Conservation (phyloP, 441 rosid genomes). For the Gossypium gossypioides region DNA sequence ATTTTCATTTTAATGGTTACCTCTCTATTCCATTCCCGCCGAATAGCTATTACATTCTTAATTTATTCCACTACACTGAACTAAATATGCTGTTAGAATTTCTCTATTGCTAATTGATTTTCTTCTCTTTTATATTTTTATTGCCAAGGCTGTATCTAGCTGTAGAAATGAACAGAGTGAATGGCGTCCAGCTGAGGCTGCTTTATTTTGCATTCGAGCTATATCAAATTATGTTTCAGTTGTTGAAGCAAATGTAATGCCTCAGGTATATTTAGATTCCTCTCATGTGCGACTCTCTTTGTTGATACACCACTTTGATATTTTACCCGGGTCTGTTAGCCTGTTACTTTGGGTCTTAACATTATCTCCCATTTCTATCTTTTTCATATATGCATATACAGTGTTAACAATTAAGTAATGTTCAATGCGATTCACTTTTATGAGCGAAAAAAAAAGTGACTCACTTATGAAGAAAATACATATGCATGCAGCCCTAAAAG, state of each 20-base stretch:
- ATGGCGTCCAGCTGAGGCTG: constrained; percentile 98
- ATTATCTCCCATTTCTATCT: background rate
- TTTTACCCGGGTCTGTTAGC: background rate
- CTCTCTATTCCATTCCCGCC: background rate
- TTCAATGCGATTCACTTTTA: background rate
- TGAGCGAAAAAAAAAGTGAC: background rate
- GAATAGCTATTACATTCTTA: background rate
- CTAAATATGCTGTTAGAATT: background rate
- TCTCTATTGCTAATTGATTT: background rate
- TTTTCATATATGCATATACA: background rate
- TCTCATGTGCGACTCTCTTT: background rate
- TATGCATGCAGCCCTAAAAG: background rate
- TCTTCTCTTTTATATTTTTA: background rate
- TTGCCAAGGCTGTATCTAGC: constrained; percentile 55
- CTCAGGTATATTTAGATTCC: constrained; percentile 48
- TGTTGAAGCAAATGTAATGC: constrained; percentile 82
- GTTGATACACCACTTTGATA: background rate
- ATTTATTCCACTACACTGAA: background rate
- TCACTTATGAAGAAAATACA: background rate
- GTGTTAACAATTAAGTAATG: background rate
- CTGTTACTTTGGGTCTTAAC: background rate
- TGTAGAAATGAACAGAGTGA: constrained; percentile 59
- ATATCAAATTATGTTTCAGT: constrained; percentile 77
- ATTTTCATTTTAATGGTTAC: background rate
- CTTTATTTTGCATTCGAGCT: constrained; percentile 88